phyloP scores from a whole-genome alignment of 108 stramenopile species.

The Skeletonema potamos region DNA sequence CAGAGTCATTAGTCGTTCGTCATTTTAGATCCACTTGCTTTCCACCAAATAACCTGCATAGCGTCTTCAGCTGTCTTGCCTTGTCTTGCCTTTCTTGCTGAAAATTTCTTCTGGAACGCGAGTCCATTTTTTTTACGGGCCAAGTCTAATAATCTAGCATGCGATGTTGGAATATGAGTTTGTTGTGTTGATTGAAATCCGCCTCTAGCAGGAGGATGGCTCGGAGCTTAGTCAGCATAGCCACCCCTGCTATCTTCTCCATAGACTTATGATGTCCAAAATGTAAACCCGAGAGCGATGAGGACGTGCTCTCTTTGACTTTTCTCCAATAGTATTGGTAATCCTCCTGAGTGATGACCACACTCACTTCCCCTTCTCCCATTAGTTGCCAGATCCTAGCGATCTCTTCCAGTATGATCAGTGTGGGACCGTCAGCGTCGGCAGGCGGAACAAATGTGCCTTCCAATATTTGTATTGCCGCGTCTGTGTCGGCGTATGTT shows the following conservation, averaged over 20 bases:
- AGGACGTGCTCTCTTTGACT: slow-evolving; percentile 10
- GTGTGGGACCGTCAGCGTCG: neutral
- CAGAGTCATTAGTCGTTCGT: no score
- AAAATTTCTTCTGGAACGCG: no score
- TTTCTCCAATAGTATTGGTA: slow-evolving; percentile 7
- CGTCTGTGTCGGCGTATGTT: neutral
- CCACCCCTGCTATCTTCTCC: slow-evolving; percentile 7
- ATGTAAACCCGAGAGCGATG: slow-evolving; percentile 11
- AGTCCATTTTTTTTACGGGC: no score
- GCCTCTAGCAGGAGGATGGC: slow-evolving; percentile 19
- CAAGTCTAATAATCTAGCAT: no score
- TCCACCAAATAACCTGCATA: no score
- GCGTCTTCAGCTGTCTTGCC: no score
- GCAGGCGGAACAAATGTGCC: neutral
- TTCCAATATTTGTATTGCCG: neutral
- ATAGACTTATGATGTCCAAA: slow-evolving; percentile 15
- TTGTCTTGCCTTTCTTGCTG: no score
- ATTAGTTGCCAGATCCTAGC: neutral
- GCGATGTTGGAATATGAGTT: slow-evolving; percentile 3
- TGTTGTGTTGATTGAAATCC: slow-evolving; percentile 16
- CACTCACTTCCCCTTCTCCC: neutral
- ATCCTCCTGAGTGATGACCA: slow-evolving; percentile 3
- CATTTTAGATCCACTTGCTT: no score
- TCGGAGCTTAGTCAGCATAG: slow-evolving; percentile 3
- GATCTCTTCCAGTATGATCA: neutral